phyloP scores from a whole-genome alignment of 352 stramenopile genomes.

The Globisporangium rhizosaccharum region DNA sequence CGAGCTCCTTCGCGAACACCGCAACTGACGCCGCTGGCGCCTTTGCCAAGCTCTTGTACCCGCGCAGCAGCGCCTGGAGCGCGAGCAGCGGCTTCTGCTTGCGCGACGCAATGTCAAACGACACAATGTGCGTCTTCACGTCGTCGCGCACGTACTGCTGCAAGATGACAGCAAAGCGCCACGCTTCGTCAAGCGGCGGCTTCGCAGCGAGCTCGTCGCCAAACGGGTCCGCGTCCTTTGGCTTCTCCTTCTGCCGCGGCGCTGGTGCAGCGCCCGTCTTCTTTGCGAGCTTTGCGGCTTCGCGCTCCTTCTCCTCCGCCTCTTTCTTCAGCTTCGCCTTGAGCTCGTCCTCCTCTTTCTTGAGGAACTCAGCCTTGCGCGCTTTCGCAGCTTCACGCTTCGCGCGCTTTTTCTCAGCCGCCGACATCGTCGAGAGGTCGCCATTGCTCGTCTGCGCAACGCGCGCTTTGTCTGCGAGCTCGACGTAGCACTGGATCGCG shows the following conservation, averaged over 20 bases:
- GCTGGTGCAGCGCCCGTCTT: constrained; percentile 34
- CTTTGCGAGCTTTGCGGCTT: constrained; percentile 63
- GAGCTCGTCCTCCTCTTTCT: constrained; percentile 68
- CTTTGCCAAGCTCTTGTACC: constrained; percentile 28
- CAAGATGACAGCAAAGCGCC: constrained; percentile 69
- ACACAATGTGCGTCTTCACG: constrained; percentile 59
- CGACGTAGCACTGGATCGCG: constrained; percentile 88
- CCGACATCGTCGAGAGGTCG: constrained; percentile 85
- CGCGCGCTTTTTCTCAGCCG: constrained; percentile 91
- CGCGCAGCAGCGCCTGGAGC: constrained; percentile 71
- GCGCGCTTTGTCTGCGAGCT: constrained; percentile 67
- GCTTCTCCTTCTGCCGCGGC: constrained; percentile 34
- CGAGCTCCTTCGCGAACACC: constrained; percentile 31
- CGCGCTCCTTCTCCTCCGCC: constrained; percentile 61
- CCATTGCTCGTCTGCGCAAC: constrained; percentile 32
- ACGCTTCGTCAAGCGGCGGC: constrained; percentile 65
- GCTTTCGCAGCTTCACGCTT: constrained; percentile 86
- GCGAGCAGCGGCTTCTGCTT: constrained; percentile 74
- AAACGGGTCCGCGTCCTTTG: constrained; percentile 66
- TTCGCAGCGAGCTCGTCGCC: constrained; percentile 69
- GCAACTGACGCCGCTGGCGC: constrained; percentile 7
- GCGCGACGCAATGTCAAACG: constrained; percentile 71
- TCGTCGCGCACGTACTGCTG: constrained; percentile 55
- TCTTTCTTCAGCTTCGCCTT: constrained; percentile 77
- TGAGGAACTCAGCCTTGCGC: constrained; percentile 88